A percentile compares a stretch with the other conserved stretches of the same genome.
Conservation (phyloP, 2,329 filamentous ascomycete genomes). For the Calonectria hawksworthii region DNA sequence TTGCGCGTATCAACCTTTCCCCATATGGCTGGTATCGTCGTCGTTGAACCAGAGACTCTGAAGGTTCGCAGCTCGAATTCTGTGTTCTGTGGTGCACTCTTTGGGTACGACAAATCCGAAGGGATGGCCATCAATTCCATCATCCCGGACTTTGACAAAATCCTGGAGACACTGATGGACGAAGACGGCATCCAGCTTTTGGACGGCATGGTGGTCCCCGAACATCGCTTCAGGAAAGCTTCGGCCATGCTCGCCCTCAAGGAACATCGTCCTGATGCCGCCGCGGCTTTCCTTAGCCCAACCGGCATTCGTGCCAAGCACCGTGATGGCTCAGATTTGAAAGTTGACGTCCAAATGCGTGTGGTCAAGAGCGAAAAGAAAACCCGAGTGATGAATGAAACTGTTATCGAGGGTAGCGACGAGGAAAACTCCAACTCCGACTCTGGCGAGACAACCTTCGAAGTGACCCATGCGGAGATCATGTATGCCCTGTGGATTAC, state of each 20-base stretch:
- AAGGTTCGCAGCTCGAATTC: slow-evolving; percentile 93
- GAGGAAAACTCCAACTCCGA: slow-evolving; percentile 62
- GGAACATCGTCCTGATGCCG: slow-evolving; percentile 84
- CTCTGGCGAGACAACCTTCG: slow-evolving; percentile 59
- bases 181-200: slow-evolving; percentile 87
- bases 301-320: slow-evolving; percentile 89
- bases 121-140: slow-evolving; percentile 84
- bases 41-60: slow-evolving; percentile 84
- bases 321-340: slow-evolving; percentile 90
- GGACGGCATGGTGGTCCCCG: slow-evolving; percentile 96
- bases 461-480: slow-evolving; percentile 75
- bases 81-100: slow-evolving; percentile 92
- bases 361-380: slow-evolving; percentile 91
- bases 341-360: slow-evolving; percentile 96
- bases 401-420: slow-evolving; percentile 73
- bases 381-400: slow-evolving; percentile 70
- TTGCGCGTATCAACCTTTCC: slow-evolving; percentile 94
- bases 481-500: slow-evolving; percentile 98
- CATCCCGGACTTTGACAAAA: slow-evolving; percentile 88
- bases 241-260: slow-evolving; percentile 86
- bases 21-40: slow-evolving; percentile 96
- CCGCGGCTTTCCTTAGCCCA: slow-evolving; percentile 84
- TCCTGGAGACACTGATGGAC: slow-evolving; percentile 84
- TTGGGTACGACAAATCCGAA: slow-evolving; percentile 88
- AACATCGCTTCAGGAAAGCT: slow-evolving; percentile 94